Evolutionary conservation across 2,329 filamentous ascomycete species (phyloP).

Genomic region (Apiospora arundinis): DNA sequence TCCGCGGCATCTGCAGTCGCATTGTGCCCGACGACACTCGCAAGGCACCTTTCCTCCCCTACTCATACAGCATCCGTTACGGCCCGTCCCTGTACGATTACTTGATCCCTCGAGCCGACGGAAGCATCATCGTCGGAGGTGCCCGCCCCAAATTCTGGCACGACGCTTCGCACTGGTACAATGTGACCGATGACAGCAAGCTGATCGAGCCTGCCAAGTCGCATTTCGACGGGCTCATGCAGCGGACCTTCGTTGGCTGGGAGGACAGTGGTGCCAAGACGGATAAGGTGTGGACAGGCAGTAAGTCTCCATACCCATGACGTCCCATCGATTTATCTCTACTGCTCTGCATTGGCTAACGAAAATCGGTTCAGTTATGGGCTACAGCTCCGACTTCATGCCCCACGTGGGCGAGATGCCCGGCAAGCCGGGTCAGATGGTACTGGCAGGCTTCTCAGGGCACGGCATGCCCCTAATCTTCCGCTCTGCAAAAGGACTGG

Average conservation of each 20-base stretch:
- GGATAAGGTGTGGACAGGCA: constrained; percentile 39
- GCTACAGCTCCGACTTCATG: constrained; percentile 47
- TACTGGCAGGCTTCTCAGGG: constrained; percentile 57
- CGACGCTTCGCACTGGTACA: constrained; percentile 48
- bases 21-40: not conserved
- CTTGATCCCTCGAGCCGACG: constrained; percentile 44
- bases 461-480: constrained; percentile 58
- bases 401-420: constrained; percentile 54
- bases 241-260: constrained; percentile 55
- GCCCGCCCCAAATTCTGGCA: constrained; percentile 38
- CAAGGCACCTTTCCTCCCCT: not conserved
- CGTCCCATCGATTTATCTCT: not conserved
- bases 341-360: not conserved
- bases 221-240: constrained; percentile 57
- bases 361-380: constrained; percentile 44
- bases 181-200: constrained; percentile 48
- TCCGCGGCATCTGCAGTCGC: constrained; percentile 36
- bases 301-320: not conserved
- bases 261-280: constrained; percentile 47
- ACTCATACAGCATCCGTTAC: constrained; percentile 22
- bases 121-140: constrained; percentile 48
- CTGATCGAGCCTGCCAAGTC: constrained; percentile 46
- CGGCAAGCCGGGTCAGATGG: constrained; percentile 44
- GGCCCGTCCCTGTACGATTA: constrained; percentile 20
- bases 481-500: constrained; percentile 47